Base-by-base conservation (phyloP, 2,329 filamentous ascomycete species). In the Purpureocillium takamizusanense region DNA sequence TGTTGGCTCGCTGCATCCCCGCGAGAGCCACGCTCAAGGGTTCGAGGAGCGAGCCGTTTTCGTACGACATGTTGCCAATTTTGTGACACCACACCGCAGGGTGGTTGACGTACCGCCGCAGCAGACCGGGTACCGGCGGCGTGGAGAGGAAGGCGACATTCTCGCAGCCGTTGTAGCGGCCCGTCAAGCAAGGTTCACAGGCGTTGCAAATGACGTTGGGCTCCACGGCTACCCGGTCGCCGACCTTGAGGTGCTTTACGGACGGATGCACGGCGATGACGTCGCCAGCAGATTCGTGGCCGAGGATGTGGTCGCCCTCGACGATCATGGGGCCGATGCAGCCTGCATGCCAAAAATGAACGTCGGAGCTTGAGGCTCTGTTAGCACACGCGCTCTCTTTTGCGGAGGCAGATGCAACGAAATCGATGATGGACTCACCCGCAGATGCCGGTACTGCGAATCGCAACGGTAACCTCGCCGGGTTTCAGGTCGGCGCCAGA, bases 281-380 rank as follows among this genome's bases (percentile, higher is more conserved):
- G 53, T 83, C 81, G 46, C 89, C 90, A 4, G 88, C 83, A 31
- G 87, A 92, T 67, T 97, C 90, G 70, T 97, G 90, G 49, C 90
- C 90, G 15, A 97, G 80, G 55, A 95, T 88, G 62, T 95, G 90
- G 55, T 89, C 83, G 54, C 76, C 84, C 49, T 76, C 75, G 35
- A 97, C 90, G 46, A 95, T 82, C 89, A 95, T 95, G 50, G 89
- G 89, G 21, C 90, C 90, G 57, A 97, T 97, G 67, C 85, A 86
- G 49, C 90, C 90, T 36, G 84, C 83, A 59, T 94, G 86, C 90
- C 90, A 97, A 70, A 97, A 97, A 67, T 97, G 90, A 40, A 97
- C 82, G 62, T 95, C 89, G 43, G 86, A 94, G 41, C 86, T 90
- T 52, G 37, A 9, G 13, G 14, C 21, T 35, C 13, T 14, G 15